Evolutionary conservation across 768 basidiomycete species (phyloP), one percentile per base, ranked within the genome.

Genomic region (Mycena capillaripes): DNA sequence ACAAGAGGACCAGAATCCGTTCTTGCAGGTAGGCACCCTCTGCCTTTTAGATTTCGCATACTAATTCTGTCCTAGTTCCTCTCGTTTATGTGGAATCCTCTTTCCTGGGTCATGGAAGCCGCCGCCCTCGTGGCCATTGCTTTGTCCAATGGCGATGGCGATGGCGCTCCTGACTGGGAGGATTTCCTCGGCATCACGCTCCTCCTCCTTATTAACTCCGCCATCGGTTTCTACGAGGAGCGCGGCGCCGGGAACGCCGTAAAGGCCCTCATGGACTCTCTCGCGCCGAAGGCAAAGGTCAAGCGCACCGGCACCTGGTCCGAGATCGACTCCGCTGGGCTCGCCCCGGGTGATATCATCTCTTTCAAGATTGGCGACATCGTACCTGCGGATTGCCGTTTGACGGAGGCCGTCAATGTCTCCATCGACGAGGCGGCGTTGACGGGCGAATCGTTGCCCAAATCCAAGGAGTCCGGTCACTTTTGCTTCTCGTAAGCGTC

Each of bases 101-200:
- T 99, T 19, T 99, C 97, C 42, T 99, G 97, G 97, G 97, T 99
- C 84, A 99, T 99, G 97, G 97, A 99, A 84, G 96, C 93, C 71
- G 97, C 97, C 46, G 95, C 95, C 11, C 88, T 96, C 29, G 96
- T 97, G 75, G 97, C 97, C 55, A 99, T 99, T 82, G 96, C 90
- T 46, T 90, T 99, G 38, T 98, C 97, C 66, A 99, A 99, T 82
- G 97, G 97, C 83, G 91, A 99, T 82, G 97, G 97, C 83, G 91
- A 91, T 77, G 85, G 87, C 63, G 90, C 97, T 36, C 97, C 97
- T 21, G 97, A 99, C 80, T 99, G 97, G 97, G 86, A 95, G 81
- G 97, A 99, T 86, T 98, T 99, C 85, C 89, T 94, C 84, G 97
- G 97, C 90, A 99, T 99, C 86, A 84, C 97, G 77, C 86, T 95